Base-by-base conservation (phyloP, 2,329 filamentous ascomycete species). In the Penicillium frequentans region DNA sequence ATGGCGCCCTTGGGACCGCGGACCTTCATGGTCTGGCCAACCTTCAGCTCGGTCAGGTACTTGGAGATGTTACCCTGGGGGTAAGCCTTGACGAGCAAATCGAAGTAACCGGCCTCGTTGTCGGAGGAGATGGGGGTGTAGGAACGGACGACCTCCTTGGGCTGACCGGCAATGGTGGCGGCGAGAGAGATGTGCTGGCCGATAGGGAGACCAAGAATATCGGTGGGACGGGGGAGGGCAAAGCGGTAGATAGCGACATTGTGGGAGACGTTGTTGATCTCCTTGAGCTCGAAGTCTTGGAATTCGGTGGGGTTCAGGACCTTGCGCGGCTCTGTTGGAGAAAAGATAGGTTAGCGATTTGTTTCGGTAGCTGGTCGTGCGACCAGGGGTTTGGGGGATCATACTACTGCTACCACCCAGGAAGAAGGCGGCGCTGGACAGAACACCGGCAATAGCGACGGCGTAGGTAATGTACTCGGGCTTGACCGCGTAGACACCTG, bases 191-290 rank as follows among this genome's bases (percentile, higher is more conserved):
- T 97, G 82, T 99, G 95, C 81, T 99, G 95, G 73, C 95, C 95
- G 80, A 98, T 98, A 65, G 95, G 93, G 44, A 98, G 90, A 71
- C 95, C 95, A 70, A 98, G 90, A 75, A 97, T 91, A 66, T 90
- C 86, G 68, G 82, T 88, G 42, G 87, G 80, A 51, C 83, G 83
- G 56, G 93, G 93, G 42, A 99, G 90, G 64, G 84, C 84, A 81
- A 98, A 97, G 71, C 95, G 92, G 83, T 98, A 99, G 81, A 99
- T 96, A 77, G 93, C 93, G 59, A 96, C 93, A 82, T 99, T 99
- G 86, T 98, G 95, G 31, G 93, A 96, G 70, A 98, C 88, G 64
- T 96, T 84, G 14, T 89, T 98, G 86, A 97, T 98, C 78, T 98
- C 91, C 77, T 90, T 88, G 68, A 99, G 88, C 74, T 91, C 88